phyloP scores from a whole-genome alignment of 129 eudicot genomes.

The Flaveria ramosissima region DNA sequence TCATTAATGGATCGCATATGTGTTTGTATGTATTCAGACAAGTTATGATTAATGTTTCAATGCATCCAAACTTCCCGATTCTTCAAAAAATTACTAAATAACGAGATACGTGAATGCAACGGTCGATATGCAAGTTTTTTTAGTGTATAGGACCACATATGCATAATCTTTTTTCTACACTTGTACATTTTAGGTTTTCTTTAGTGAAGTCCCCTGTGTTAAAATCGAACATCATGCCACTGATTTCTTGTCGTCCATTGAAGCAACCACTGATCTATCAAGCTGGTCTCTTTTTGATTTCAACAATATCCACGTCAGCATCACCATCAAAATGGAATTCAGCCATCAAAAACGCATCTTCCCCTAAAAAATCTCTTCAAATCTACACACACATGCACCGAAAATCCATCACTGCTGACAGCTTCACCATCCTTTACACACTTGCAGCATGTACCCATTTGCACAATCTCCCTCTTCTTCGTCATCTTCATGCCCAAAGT shows the following conservation, averaged over 20 bases:
- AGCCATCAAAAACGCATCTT: slow-evolving; percentile 54
- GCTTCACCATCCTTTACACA: slow-evolving; percentile 52
- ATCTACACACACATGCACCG: slow-evolving; percentile 57
- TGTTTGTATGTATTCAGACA: too few species aligned
- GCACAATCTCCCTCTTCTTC: slow-evolving; percentile 31
- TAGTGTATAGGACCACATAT: too few species aligned
- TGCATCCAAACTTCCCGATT: too few species aligned
- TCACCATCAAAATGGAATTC: slow-evolving; percentile 42
- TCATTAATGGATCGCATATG: too few species aligned
- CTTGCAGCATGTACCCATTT: slow-evolving; percentile 52
- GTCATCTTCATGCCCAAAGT: slow-evolving; percentile 63
- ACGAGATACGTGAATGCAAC: too few species aligned
- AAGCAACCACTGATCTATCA: slow-evolving; percentile 4
- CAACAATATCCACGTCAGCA: background rate
- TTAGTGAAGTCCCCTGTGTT: background rate
- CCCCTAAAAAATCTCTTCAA: slow-evolving; percentile 46
- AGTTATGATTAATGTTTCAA: too few species aligned
- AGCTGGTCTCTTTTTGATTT: slow-evolving; percentile 6
- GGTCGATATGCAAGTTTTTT: too few species aligned
- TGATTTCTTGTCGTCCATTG: slow-evolving; percentile 12
- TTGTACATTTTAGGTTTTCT: too few species aligned
- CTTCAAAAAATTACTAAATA: too few species aligned
- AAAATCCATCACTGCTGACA: slow-evolving; percentile 37
- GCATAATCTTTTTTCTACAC: too few species aligned
- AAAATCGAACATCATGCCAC: slow-evolving; percentile 20